Evolutionary conservation across 805 yeast species (phyloP), one percentile per base, ranked within the genome.

Genomic region (Candida xyloterini): DNA sequence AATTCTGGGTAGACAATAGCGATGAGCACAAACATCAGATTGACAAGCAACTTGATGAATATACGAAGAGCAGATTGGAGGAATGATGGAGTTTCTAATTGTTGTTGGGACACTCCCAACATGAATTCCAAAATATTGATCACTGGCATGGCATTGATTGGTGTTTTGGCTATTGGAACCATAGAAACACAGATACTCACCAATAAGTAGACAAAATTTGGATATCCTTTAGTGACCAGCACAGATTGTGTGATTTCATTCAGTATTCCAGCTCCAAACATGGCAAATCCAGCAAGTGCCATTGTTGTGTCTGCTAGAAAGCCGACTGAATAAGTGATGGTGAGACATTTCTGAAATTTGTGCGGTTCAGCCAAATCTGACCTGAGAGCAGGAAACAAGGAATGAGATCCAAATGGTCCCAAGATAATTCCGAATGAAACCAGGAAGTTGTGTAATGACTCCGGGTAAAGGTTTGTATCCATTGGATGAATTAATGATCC

Each of bases 351-450:
- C n/a, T 57, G 49, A 56, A 76, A 84, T 52, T 81, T 79, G 20
- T 64, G 48, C 3, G 91, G 90, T 48, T 78, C 83, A 38, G 84
- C 70, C 84, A 84, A 80, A 59, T 84, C 95, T 25, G 79, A 71
- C 56, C 78, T 80, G 38, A 84, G 67, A 49, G 84, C 84, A 2
- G 93, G 93, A 53, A 84, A 85, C 18, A 85, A 76, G 5, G 93
- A 87, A 62, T 85, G 93, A 0, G 93, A 91, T 5, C 93, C 89
- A 68, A 84, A 85, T 1, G 91, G 90, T 4, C 90, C 83, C 71
- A 81, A 71, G 44, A 79, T 71, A 37, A 81, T 79, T 10, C 86
- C 86, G 34, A 79, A 65, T 1, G 83, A 73, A 25, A 78, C 60
- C 8, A 76, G 54, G 8, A 79, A 48, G 35, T 67, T 65, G 5